Percentiles rank a stretch among this genome's conserved stretches.
These are phyloP conservation scores for Naganishia friedmannii DNA, from an alignment of 768 basidiomycete species.

Conservation along the genomic window DNA sequence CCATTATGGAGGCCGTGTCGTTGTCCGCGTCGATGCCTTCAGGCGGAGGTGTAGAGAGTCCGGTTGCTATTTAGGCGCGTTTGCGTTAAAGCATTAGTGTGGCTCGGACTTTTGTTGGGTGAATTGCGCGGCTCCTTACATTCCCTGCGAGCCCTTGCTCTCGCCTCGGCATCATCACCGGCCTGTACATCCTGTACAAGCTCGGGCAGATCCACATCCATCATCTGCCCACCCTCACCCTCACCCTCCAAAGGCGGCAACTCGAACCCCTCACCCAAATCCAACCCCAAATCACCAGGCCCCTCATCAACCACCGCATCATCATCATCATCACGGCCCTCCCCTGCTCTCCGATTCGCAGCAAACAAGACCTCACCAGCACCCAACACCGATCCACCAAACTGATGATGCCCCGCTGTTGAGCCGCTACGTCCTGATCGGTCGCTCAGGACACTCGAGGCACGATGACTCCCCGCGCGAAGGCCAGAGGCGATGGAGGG, in stretches of 20 bases:
- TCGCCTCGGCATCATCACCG: conserved; percentile 10
- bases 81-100: too few relatives aligned
- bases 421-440: not conserved
- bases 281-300: conserved; percentile 31
- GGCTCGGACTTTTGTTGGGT: too few relatives aligned
- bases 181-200: not conserved
- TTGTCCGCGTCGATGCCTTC: conserved; percentile 50
- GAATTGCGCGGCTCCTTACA: conserved; percentile 48
- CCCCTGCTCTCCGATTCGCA: not conserved
- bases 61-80: conserved; percentile 60
- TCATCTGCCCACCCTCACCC: not conserved
- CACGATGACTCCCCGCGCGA: not conserved
- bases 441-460: conserved; percentile 17
- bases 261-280: conserved; percentile 54
- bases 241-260: conserved; percentile 68
- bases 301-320: conserved; percentile 14
- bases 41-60: conserved; percentile 72
- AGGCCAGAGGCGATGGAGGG: not conserved
- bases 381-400: conserved; percentile 6
- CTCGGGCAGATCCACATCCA: conserved; percentile 31
- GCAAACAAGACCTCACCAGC: conserved; percentile 8
- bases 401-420: too few relatives aligned
- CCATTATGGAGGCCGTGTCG: conserved; percentile 27
- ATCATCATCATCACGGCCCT: not conserved
- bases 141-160: conserved; percentile 62